A percentile compares a stretch with the other conserved stretches of the same genome.
phyloP scores from a whole-genome alignment of 306 rosid genomes.

The Pueraria montana region DNA sequence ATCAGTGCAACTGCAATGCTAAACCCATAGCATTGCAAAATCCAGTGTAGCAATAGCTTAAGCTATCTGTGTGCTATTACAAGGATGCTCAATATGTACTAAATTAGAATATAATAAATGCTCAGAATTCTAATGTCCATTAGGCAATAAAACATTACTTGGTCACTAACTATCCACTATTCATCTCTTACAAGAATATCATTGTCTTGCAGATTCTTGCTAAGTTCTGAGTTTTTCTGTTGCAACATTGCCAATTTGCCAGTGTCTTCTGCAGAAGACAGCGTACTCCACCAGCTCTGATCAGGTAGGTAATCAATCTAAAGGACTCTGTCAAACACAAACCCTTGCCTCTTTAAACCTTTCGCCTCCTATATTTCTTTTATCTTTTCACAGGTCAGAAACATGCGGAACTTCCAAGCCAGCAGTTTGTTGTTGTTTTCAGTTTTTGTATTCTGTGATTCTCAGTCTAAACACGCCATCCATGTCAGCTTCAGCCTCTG shows the following conservation, averaged over 20 bases:
- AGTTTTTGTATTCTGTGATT: background rate
- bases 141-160: background rate
- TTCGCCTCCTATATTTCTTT: constrained; percentile 1
- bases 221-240: constrained; percentile 1
- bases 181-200: constrained; percentile 6
- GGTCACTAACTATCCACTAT: background rate
- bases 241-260: background rate
- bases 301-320: background rate
- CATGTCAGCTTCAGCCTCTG: background rate
- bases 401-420: background rate
- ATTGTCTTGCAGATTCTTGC: background rate
- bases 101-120: background rate
- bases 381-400: background rate
- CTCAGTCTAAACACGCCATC: background rate
- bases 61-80: constrained; percentile 6
- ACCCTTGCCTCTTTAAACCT: background rate
- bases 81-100: background rate
- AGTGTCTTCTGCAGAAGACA: background rate
- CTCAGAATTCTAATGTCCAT: background rate
- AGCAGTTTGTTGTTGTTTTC: too few relatives aligned
- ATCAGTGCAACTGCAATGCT: constrained; percentile 6
- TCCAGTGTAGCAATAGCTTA: constrained; percentile 15
- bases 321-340: background rate
- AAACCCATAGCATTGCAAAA: background rate
- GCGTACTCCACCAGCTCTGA: background rate